A percentile compares a stretch with the other conserved stretches of the same genome.
phyloP scores from a whole-genome alignment of 345 rosid species.

The Ceriops zippeliana region DNA sequence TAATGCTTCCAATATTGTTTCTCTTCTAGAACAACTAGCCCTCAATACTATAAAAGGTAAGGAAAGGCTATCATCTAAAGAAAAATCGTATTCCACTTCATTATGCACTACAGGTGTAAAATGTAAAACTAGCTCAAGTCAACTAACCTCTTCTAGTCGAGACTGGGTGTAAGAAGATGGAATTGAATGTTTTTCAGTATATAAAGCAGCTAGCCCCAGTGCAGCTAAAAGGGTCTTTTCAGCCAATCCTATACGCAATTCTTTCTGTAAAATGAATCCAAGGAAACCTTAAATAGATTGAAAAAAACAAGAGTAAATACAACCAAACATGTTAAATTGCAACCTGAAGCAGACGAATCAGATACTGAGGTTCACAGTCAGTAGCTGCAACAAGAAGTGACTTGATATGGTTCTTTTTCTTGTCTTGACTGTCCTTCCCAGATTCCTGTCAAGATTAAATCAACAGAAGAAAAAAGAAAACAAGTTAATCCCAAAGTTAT shows the following conservation, averaged over 20 bases:
- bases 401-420: constrained; percentile 87
- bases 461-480: constrained; percentile 1
- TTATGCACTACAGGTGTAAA: background rate
- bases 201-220: constrained; percentile 85
- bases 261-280: constrained; percentile 44
- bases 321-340: constrained; percentile 10
- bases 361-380: constrained; percentile 90
- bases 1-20: too few relatives aligned
- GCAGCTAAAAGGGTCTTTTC: constrained; percentile 90
- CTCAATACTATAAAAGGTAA: too few relatives aligned
- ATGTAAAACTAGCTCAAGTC: constrained; percentile 1
- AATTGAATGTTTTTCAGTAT: constrained; percentile 63
- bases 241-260: constrained; percentile 75
- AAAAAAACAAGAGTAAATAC: background rate
- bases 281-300: constrained; percentile 2
- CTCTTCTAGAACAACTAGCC: too few relatives aligned
- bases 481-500: constrained; percentile 4
- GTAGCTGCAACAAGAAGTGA: constrained; percentile 92
- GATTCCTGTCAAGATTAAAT: constrained; percentile 50
- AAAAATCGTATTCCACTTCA: too few relatives aligned
- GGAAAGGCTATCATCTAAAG: too few relatives aligned
- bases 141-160: constrained; percentile 82
- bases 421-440: constrained; percentile 94
- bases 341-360: constrained; percentile 95
- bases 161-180: constrained; percentile 60